A percentile compares a stretch with the other conserved stretches of the same genome.
Conservation (phyloP, 2,329 filamentous ascomycete genomes). For the Colletotrichum agaves region DNA sequence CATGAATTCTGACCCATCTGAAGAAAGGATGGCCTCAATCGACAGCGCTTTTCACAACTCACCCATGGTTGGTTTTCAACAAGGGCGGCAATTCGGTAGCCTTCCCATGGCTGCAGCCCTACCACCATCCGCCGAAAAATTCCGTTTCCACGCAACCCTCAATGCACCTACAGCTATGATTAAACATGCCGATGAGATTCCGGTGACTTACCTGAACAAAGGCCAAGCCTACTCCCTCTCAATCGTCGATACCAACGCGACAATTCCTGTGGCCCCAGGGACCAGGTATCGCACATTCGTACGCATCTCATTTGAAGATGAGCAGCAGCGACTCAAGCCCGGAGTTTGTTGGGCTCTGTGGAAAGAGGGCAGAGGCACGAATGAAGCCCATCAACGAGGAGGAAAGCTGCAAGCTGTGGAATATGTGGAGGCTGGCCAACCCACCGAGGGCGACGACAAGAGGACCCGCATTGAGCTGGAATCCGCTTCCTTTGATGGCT, state of each 20-base stretch:
- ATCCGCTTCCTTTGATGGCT: conserved; percentile 89
- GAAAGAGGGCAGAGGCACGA: conserved; percentile 97
- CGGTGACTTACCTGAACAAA: conserved; percentile 98
- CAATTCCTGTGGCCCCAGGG: conserved; percentile 66
- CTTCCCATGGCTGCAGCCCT: conserved; percentile 58
- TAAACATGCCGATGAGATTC: conserved; percentile 88
- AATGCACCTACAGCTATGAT: conserved; percentile 98
- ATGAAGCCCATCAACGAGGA: conserved; percentile 92
- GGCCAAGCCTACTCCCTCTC: conserved; percentile 92
- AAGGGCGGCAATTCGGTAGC: conserved; percentile 59
- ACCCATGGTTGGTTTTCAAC: conserved; percentile 69
- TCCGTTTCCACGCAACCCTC: conserved; percentile 89
- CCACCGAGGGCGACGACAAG: conserved; percentile 71
- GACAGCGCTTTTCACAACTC: conserved; percentile 72
- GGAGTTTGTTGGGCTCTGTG: conserved; percentile 86
- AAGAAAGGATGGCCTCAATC: conserved; percentile 64
- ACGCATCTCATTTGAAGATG: conserved; percentile 96
- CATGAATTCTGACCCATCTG: conserved; percentile 65
- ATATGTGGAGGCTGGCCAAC: conserved; percentile 78
- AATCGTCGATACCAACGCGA: conserved; percentile 79
- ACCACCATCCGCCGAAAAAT: conserved; percentile 72
- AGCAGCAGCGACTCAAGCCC: conserved; percentile 87
- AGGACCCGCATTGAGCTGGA: conserved; percentile 77
- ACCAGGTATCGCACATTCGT: conserved; percentile 89
- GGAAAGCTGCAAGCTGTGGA: conserved; percentile 95